Evolutionary conservation across 257 asterid species (phyloP).

Genomic region (Solanum paucissectum): DNA sequence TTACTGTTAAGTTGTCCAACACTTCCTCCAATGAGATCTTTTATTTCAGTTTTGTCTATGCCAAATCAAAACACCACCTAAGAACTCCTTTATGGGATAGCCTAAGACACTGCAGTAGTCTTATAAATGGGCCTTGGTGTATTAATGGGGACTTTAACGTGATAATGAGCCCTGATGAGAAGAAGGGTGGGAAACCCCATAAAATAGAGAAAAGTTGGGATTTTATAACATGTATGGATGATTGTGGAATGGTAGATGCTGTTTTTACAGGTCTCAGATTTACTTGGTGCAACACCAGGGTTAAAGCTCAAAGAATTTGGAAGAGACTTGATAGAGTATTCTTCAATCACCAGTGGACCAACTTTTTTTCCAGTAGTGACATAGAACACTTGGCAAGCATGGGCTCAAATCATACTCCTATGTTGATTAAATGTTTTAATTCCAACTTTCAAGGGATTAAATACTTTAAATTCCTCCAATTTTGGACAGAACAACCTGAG

Average conservation of each 20-base stretch:
- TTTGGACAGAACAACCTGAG: too few relatives aligned
- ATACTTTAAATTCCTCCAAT: too few relatives aligned
- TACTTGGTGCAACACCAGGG: not conserved
- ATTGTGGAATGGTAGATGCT: not conserved
- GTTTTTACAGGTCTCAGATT: not conserved
- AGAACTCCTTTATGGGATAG: not conserved
- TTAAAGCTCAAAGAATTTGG: too few relatives aligned
- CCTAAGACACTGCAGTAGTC: not conserved
- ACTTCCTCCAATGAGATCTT: not conserved
- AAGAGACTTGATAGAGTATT: too few relatives aligned
- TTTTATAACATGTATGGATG: not conserved
- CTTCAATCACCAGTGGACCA: too few relatives aligned
- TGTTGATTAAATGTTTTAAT: too few relatives aligned
- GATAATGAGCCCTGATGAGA: not conserved
- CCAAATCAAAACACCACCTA: not conserved
- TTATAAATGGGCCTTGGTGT: not conserved
- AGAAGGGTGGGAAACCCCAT: not conserved
- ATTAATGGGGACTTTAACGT: not conserved
- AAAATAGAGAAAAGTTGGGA: not conserved
- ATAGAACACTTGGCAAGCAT: too few relatives aligned
- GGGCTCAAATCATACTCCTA: too few relatives aligned
- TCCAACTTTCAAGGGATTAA: too few relatives aligned
- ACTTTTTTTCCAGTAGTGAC: too few relatives aligned
- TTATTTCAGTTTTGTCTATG: not conserved
- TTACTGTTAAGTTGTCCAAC: not conserved